Evolutionary conservation across 2,329 filamentous ascomycete species (phyloP).

Genomic region (Verticillium albo-atrum): DNA sequence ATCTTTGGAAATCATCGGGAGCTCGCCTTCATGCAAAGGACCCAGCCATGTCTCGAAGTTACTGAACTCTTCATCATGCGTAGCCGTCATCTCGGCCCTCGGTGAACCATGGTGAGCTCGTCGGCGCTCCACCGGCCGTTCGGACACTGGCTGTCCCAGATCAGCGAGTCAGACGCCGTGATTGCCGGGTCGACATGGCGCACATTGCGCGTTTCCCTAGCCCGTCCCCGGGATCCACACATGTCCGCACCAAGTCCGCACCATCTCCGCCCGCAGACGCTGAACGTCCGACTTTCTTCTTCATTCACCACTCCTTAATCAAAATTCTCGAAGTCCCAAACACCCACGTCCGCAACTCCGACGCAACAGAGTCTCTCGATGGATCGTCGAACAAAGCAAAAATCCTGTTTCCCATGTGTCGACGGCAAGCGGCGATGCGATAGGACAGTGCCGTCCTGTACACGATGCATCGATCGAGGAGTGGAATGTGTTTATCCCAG

Average conservation of each 20-base stretch:
- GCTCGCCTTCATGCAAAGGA: too few species aligned
- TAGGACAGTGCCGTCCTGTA: conserved; percentile 3
- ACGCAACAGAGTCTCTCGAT: neutral
- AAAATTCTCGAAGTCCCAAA: neutral
- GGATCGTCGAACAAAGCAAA: conserved; percentile 5
- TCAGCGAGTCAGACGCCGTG: neutral
- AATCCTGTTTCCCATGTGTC: conserved; percentile 4
- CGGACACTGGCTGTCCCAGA: neutral
- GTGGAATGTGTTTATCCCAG: conserved; percentile 2
- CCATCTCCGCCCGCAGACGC: neutral
- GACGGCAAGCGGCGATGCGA: conserved; percentile 7
- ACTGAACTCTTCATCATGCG: too few species aligned
- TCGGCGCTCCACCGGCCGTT: neutral
- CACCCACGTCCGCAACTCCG: neutral
- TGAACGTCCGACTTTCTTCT: neutral
- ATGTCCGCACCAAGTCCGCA: neutral
- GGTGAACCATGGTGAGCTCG: too few species aligned
- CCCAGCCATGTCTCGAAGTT: too few species aligned
- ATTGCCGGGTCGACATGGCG: neutral
- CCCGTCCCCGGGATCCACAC: neutral
- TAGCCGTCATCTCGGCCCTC: too few species aligned
- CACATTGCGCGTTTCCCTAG: neutral
- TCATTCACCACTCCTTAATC: neutral
- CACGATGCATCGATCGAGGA: conserved; percentile 5
- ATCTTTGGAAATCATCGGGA: too few species aligned